These are phyloP conservation scores for Spergularia bocconei DNA, from an alignment of 148 eudicot species.

Conservation along the genomic window DNA sequence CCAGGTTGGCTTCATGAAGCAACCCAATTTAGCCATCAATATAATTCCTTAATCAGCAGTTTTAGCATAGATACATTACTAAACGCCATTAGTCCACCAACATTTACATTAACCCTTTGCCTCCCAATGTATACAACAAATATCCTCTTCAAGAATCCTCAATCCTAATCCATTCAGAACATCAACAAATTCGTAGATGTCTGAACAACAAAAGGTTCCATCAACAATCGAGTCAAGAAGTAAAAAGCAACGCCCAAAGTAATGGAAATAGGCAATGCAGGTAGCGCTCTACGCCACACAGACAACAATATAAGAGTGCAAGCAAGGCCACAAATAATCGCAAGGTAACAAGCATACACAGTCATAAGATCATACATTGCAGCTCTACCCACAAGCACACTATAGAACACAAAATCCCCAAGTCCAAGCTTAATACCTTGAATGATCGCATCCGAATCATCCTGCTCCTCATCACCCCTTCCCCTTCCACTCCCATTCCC, in stretches of 20 bases:
- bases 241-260: constrained; percentile 77
- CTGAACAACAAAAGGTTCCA: constrained; percentile 97
- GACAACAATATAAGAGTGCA: constrained; percentile 85
- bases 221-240: constrained; percentile 83
- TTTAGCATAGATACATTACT: constrained; percentile 2
- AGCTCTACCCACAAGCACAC: constrained; percentile 97
- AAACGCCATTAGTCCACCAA: not conserved
- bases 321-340: constrained; percentile 88
- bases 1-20: not conserved
- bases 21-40: not conserved
- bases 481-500: constrained; percentile 13
- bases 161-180: constrained; percentile 47
- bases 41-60: constrained; percentile 4
- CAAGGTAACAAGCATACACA: constrained; percentile 97
- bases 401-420: constrained; percentile 90
- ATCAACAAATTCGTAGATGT: constrained; percentile 76
- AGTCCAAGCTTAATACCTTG: constrained; percentile 83
- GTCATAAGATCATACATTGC: constrained; percentile 99
- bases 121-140: not conserved
- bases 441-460: constrained; percentile 25
- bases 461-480: constrained; percentile 22
- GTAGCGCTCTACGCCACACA: constrained; percentile 78
- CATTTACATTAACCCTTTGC: not conserved
- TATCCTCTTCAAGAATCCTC: not conserved
- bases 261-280: constrained; percentile 92